Conservation (phyloP, 2,329 filamentous ascomycete species). For the Ophiostoma himal-ulmi region DNA sequence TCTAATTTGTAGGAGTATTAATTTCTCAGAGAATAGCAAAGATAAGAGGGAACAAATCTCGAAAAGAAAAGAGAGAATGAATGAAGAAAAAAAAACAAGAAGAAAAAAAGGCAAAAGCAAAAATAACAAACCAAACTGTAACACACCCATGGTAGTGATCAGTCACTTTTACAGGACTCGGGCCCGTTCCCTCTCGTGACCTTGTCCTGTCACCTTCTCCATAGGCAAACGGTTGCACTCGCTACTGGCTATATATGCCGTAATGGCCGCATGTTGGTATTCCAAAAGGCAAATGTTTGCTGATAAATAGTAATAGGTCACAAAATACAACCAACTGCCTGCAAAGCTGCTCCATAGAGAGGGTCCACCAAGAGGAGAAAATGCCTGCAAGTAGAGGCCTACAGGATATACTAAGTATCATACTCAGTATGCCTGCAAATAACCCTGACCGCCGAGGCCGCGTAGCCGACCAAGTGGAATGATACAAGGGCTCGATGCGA, state of each 20-base stretch:
- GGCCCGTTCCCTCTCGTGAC: too few species aligned
- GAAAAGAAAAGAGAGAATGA: background rate
- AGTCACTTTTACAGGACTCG: background rate
- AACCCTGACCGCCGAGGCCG: background rate
- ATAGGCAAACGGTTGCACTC: background rate
- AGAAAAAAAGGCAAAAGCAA: background rate
- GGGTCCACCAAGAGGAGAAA: too few species aligned
- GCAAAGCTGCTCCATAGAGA: too few species aligned
- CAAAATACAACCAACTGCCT: background rate
- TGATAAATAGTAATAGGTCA: background rate
- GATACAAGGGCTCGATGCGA: background rate
- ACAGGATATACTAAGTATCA: too few species aligned
- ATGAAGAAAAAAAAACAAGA: background rate
- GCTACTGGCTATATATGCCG: background rate
- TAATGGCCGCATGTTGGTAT: background rate
- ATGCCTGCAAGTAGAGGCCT: background rate
- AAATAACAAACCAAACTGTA: background rate
- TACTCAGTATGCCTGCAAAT: background rate
- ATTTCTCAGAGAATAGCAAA: too few species aligned
- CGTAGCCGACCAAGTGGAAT: background rate
- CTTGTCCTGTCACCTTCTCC: too few species aligned
- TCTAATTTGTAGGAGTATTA: too few species aligned
- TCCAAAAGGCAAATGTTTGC: background rate
- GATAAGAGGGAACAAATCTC: background rate
- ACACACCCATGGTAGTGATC: slow-evolving; percentile 6